These are phyloP conservation scores for Eucalyptus pumila DNA, from an alignment of 345 rosid genomes.

Conservation along the genomic window DNA sequence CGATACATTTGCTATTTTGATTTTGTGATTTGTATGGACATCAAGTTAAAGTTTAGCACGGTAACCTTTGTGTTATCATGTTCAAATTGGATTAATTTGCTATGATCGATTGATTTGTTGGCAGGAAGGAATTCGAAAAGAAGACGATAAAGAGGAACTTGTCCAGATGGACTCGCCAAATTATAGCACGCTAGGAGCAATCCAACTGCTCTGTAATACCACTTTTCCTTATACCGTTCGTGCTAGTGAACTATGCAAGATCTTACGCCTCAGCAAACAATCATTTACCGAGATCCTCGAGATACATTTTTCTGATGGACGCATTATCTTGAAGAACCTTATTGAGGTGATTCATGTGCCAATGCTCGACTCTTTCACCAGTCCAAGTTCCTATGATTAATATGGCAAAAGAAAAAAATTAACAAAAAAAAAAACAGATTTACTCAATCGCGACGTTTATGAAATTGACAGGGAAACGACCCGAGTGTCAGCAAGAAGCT, in stretches of 20 bases:
- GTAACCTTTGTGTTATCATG: neutral
- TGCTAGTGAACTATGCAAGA: slow-evolving; percentile 46
- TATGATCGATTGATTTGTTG: neutral
- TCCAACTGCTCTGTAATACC: slow-evolving; percentile 60
- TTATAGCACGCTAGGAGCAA: slow-evolving; percentile 52
- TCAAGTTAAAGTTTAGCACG: neutral
- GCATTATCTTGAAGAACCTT: slow-evolving; percentile 58
- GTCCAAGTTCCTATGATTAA: neutral
- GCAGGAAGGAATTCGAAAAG: slow-evolving; percentile 51
- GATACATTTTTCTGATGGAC: slow-evolving; percentile 60
- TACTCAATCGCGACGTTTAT: neutral
- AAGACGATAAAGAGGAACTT: slow-evolving; percentile 17
- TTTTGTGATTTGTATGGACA: neutral
- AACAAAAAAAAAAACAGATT: neutral
- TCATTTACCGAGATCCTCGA: slow-evolving; percentile 62
- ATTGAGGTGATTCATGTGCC: slow-evolving; percentile 25
- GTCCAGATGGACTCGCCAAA: slow-evolving; percentile 3
- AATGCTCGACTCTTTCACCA: neutral
- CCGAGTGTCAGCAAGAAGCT: slow-evolving; percentile 29
- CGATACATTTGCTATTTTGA: neutral
- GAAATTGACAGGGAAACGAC: slow-evolving; percentile 47
- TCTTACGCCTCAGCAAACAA: slow-evolving; percentile 57
- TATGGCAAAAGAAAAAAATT: neutral
- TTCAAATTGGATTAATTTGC: neutral
- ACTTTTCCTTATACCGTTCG: slow-evolving; percentile 49